Conservation (phyloP, 139 green algal species). For the Volvox africanus region DNA sequence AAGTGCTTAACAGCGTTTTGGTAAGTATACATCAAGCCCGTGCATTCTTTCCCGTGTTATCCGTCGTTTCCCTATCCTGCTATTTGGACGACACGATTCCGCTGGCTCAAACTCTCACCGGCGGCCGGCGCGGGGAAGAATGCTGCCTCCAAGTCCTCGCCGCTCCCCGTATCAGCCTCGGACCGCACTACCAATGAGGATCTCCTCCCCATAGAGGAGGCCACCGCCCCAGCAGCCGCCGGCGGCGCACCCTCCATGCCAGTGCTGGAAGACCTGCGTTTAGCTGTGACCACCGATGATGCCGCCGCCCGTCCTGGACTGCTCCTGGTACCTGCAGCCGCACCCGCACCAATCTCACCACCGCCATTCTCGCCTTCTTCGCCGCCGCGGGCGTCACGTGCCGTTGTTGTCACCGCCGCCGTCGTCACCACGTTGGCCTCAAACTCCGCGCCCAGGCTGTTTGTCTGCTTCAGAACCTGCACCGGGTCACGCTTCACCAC, state of each 20-base stretch:
- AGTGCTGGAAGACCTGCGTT: not conserved
- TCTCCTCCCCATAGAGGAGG: not conserved
- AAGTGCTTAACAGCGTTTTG: too few species aligned
- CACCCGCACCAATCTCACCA: not conserved
- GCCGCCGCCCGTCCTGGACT: too few species aligned
- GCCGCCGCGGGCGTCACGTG: not conserved
- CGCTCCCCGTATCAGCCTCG: not conserved
- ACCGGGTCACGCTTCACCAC: not conserved
- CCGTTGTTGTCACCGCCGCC: not conserved
- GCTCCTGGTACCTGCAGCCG: too few species aligned
- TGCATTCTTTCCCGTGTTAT: too few species aligned
- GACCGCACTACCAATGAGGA: not conserved
- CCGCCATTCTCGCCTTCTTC: not conserved
- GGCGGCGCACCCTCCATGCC: not conserved
- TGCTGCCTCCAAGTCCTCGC: not conserved
- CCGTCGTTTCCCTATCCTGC: too few species aligned
- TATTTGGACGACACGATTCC: too few species aligned
- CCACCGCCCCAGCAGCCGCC: conserved; percentile 7
- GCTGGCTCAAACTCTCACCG: not conserved
- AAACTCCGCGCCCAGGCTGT: not conserved
- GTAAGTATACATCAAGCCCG: too few species aligned
- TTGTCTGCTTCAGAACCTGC: not conserved
- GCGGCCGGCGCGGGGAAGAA: not conserved
- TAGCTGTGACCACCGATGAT: not conserved
- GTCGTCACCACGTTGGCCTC: not conserved